Percentiles rank a stretch among this genome's conserved stretches.
Conservation (phyloP, 2,329 filamentous ascomycete species). For the Colletotrichum spaethianum region DNA sequence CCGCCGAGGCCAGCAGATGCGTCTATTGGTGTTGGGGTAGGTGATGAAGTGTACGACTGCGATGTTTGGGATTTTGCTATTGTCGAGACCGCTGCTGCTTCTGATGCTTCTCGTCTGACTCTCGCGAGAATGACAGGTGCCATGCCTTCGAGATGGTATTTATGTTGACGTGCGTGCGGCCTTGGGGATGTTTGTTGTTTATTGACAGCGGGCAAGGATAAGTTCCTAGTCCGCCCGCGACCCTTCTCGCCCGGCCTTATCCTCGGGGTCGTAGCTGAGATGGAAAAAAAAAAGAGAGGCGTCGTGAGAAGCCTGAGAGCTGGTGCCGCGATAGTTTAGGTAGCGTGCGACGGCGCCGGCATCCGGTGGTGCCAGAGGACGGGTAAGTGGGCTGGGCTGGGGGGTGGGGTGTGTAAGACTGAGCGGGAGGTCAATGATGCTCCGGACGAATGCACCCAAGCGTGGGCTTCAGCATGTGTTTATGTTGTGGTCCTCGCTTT, state of each 20-base stretch:
- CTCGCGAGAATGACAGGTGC: conserved; percentile 25
- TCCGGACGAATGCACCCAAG: conserved; percentile 32
- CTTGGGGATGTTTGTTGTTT: neutral
- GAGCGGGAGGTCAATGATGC: conserved; percentile 1
- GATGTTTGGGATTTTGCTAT: neutral
- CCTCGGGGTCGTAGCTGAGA: conserved; percentile 9
- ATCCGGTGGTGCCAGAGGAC: conserved; percentile 16
- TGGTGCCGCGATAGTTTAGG: conserved; percentile 23
- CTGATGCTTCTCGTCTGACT: conserved; percentile 7
- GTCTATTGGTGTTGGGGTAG: conserved; percentile 2
- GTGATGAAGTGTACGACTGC: neutral
- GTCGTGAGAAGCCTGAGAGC: neutral
- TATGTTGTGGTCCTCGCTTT: neutral
- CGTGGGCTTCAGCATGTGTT: conserved; percentile 4
- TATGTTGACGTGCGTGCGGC: conserved; percentile 34
- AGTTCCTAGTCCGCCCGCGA: neutral
- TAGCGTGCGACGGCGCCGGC: conserved; percentile 22
- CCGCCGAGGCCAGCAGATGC: conserved; percentile 2
- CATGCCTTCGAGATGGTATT: conserved; percentile 30
- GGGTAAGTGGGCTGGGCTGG: conserved; percentile 9
- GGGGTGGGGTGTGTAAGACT: conserved; percentile 1
- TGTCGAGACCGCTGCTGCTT: neutral
- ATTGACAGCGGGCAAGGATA: conserved; percentile 30
- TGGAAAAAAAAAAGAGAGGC: neutral
- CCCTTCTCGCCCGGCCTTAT: neutral